Evolutionary conservation across 495 filamentous ascomycete genomes (phyloP).

Genomic region (Alectoria sarmentosa): DNA sequence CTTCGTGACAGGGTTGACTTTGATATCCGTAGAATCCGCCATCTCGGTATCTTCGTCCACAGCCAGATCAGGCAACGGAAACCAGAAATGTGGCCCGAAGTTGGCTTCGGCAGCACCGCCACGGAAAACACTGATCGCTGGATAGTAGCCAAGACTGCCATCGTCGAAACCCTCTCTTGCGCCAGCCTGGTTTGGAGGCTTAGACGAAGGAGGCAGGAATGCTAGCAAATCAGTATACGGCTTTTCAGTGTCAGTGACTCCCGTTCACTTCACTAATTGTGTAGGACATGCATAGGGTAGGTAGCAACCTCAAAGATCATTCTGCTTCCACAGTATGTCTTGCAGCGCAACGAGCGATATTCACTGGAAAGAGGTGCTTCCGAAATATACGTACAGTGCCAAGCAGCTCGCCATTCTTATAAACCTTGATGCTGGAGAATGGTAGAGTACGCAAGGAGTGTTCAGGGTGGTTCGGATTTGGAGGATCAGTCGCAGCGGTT

Average conservation of each 20-base stretch:
- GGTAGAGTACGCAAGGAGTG: constrained; percentile 76
- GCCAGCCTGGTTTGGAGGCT: constrained; percentile 57
- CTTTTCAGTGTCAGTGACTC: neutral
- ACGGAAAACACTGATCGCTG: constrained; percentile 83
- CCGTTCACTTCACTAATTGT: neutral
- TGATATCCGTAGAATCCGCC: constrained; percentile 29
- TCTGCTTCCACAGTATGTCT: neutral
- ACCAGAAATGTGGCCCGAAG: constrained; percentile 88
- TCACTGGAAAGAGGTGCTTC: neutral
- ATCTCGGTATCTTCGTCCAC: constrained; percentile 45
- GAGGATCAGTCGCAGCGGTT: constrained; percentile 38
- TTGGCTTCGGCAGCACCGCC: constrained; percentile 89
- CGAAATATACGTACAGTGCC: constrained; percentile 44
- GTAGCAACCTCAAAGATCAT: neutral
- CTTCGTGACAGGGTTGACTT: constrained; percentile 16
- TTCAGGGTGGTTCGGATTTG: constrained; percentile 64
- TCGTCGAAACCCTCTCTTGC: constrained; percentile 83
- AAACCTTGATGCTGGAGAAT: constrained; percentile 76
- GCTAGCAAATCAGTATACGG: constrained; percentile 84
- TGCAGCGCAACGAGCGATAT: neutral
- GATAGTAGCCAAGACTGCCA: constrained; percentile 90
- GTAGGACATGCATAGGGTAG: neutral
- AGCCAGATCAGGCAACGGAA: constrained; percentile 54
- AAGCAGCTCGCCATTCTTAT: constrained; percentile 82
- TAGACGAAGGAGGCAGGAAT: constrained; percentile 87